Evolutionary conservation across 352 stramenopile genomes (phyloP), one percentile per base, ranked within the genome.

Genomic region (Peronospora belbahrii): DNA sequence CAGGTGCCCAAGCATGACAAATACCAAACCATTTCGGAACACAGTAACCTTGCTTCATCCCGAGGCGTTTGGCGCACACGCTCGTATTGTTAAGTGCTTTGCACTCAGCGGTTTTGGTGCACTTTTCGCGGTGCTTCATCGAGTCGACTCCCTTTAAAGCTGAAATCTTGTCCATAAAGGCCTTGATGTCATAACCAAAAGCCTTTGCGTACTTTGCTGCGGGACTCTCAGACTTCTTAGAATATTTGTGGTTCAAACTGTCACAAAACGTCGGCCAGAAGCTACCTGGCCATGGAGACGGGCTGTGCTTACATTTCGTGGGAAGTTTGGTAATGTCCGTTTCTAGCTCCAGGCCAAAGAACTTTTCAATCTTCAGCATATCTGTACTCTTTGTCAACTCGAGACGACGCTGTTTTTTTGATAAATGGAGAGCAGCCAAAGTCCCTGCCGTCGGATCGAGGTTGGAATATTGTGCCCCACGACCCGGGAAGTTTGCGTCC

Each of bases 191-290:
- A 46, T 75, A 61, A 1, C 69, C 62, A 42, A 80, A 83, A 23
- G 65, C 56, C 4, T 31, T 54, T 9, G 66, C 71, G 52, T 83
- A 83, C 54, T 78, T 78, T 34, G 80, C 68, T 0, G 68, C 53
- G 5, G 71, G 56, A 40, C 71, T 78, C 27, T 59, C 45, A 19
- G 38, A 43, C 17, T 67, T 63, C 2, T 45, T 27, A 72, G n/a
- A 7, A 27, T 72, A 87, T 22, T 44, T 39, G 51, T 71, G 75
- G 40, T 85, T 85, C 49, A 87, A 76, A 31, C 70, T 72, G 56
- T 87, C 74, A 13, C 63, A 56, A 45, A 68, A 83, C 37, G 67
- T 44, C 1, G 75, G 73, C 75, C 75, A 88, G 56, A 85, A 88
- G 57, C 75, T 85, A 34, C 61, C 65, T 1, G 75, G 73, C 75